Conservation (phyloP, 345 rosid genomes). For the Streptanthus diversifolius region DNA sequence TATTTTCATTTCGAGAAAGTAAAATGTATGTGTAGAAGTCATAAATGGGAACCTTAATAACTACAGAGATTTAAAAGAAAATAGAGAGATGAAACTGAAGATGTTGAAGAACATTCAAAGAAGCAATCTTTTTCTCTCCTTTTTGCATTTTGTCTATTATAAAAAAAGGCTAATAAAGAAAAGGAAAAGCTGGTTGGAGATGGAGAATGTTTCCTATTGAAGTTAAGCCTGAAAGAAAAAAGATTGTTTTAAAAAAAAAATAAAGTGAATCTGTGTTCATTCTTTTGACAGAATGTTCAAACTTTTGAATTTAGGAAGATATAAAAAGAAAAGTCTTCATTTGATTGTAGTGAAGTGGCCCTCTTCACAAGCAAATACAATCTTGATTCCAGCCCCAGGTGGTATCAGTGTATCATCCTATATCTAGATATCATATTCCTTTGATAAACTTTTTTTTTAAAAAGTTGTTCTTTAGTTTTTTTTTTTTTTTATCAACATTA, state of each 20-base stretch:
- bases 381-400: constrained; percentile 13
- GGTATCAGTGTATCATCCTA: neutral
- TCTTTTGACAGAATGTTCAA: constrained; percentile 28
- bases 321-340: constrained; percentile 11
- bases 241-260: neutral
- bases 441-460: neutral
- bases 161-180: constrained; percentile 6
- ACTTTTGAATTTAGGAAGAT: constrained; percentile 23
- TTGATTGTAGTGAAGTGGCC: constrained; percentile 24
- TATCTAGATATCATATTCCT: neutral
- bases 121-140: constrained; percentile 8
- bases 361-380: constrained; percentile 22
- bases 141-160: constrained; percentile 20
- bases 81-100: constrained; percentile 28
- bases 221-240: constrained; percentile 23
- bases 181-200: constrained; percentile 29
- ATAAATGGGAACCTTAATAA: neutral
- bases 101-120: constrained; percentile 28
- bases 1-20: constrained; percentile 4
- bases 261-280: constrained; percentile 17
- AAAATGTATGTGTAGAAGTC: neutral
- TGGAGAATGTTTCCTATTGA: constrained; percentile 37
- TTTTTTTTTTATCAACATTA: no score
- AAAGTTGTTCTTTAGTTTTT: no score
- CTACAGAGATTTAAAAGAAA: constrained; percentile 20